Evolutionary conservation across 2,329 filamentous ascomycete genomes (phyloP).

Genomic region (Colletotrichum orchidophilum): DNA sequence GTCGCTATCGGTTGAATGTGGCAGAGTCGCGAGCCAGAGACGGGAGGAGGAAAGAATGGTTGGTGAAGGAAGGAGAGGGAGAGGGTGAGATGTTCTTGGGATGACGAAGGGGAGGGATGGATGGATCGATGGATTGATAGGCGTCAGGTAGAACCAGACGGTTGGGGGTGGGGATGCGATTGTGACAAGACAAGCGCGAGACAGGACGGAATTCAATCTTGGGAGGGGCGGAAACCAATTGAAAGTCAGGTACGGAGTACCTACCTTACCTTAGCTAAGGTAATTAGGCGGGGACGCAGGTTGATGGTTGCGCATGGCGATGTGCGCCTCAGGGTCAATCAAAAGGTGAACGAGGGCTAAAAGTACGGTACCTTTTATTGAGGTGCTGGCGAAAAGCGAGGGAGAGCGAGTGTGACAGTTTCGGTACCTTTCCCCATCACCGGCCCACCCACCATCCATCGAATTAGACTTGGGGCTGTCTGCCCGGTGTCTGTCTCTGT

Average conservation of each 20-base stretch:
- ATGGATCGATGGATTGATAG: conserved; percentile 15
- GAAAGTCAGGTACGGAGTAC: not conserved
- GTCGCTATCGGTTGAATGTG: conserved; percentile 20
- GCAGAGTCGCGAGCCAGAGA: conserved; percentile 19
- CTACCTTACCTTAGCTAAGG: not conserved
- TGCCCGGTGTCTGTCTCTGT: not conserved
- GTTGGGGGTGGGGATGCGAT: conserved; percentile 18
- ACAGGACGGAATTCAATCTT: conserved; percentile 13
- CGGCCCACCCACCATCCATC: not conserved
- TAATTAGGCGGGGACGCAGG: not conserved
- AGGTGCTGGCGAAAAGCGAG: too few species aligned
- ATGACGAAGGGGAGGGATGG: conserved; percentile 20
- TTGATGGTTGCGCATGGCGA: not conserved
- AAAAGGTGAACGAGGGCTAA: not conserved
- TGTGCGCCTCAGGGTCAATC: not conserved
- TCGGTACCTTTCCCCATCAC: not conserved
- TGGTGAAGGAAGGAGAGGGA: conserved; percentile 42
- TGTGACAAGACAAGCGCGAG: conserved; percentile 13
- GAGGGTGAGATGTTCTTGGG: conserved; percentile 15
- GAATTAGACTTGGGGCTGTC: not conserved
- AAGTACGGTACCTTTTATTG: not conserved
- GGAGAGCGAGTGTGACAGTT: not conserved
- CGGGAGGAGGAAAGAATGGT: conserved; percentile 38
- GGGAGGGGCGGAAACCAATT: not conserved
- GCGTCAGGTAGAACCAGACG: not conserved